Percentiles rank a stretch among this genome's conserved stretches.
phyloP scores from a whole-genome alignment of 2,329 filamentous ascomycete species.

The Cladophialophora bantiana region DNA sequence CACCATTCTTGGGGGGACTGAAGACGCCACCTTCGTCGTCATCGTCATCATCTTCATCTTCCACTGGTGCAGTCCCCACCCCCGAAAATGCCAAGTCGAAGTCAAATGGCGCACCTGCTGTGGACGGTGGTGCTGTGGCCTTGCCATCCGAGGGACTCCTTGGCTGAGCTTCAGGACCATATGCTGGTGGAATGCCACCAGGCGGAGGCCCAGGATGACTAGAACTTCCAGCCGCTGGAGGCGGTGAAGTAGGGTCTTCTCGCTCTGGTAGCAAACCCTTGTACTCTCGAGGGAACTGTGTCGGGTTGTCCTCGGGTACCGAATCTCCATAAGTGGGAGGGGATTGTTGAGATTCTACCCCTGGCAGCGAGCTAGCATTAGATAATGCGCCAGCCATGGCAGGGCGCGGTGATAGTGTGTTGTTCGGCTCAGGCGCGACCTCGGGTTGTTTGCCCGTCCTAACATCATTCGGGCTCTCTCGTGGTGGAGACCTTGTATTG shows the following conservation, averaged over 20 bases:
- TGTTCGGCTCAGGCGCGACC: constrained; percentile 38
- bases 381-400: constrained; percentile 50
- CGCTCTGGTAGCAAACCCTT: constrained; percentile 51
- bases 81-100: constrained; percentile 57
- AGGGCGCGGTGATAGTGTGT: constrained; percentile 39
- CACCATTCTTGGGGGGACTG: constrained; percentile 43
- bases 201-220: constrained; percentile 30
- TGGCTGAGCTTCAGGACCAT: constrained; percentile 40
- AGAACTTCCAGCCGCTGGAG: constrained; percentile 46
- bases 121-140: constrained; percentile 42
- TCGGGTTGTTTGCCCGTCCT: constrained; percentile 49
- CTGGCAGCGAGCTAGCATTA: constrained; percentile 56
- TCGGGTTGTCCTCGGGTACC: constrained; percentile 41
- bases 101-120: constrained; percentile 49
- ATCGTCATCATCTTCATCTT: constrained; percentile 48
- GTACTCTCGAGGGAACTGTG: constrained; percentile 51
- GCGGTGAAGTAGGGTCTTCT: constrained; percentile 49
- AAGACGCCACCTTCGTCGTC: constrained; percentile 66
- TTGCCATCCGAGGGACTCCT: constrained; percentile 40
- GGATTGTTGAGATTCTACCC: constrained; percentile 57
- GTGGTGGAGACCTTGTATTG: constrained; percentile 64
- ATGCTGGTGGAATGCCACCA: constrained; percentile 32
- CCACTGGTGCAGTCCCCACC: constrained; percentile 53
- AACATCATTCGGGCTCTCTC: constrained; percentile 40
- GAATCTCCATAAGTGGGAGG: constrained; percentile 54